Evolutionary conservation across 257 asterid genomes (phyloP).

Genomic region (Dorcoceras hygrometricum): DNA sequence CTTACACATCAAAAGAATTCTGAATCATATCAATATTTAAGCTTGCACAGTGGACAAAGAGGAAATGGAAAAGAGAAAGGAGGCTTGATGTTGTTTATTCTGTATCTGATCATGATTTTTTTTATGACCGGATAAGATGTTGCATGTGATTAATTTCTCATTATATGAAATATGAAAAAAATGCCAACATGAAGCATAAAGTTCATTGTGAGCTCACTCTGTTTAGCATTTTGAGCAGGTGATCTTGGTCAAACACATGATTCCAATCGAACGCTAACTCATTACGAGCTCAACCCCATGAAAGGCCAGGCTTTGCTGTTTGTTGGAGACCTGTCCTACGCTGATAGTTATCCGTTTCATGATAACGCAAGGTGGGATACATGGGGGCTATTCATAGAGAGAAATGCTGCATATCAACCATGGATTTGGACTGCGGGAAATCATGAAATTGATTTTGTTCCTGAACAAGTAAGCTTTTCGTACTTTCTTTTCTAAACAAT

Average conservation of each 20-base stretch:
- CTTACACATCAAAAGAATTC: background rate
- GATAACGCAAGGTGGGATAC: constrained; percentile 71
- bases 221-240: constrained; percentile 36
- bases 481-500: background rate
- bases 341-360: constrained; percentile 57
- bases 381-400: constrained; percentile 59
- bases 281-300: constrained; percentile 49
- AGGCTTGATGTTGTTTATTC: background rate
- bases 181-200: background rate
- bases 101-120: no score
- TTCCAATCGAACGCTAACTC: constrained; percentile 54
- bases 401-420: constrained; percentile 61
- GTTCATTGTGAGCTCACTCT: constrained; percentile 8
- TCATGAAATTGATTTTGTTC: constrained; percentile 59
- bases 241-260: constrained; percentile 71
- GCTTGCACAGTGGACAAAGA: background rate
- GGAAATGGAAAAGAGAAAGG: background rate
- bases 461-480: constrained; percentile 43
- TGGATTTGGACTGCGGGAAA: constrained; percentile 79
- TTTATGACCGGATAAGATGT: background rate
- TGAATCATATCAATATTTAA: background rate
- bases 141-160: background rate
- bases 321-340: constrained; percentile 74
- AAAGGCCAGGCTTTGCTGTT: constrained; percentile 52
- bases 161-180: background rate